These are phyloP conservation scores for Boeremia lycopersici DNA, from an alignment of 2,329 filamentous ascomycete species.

Conservation along the genomic window DNA sequence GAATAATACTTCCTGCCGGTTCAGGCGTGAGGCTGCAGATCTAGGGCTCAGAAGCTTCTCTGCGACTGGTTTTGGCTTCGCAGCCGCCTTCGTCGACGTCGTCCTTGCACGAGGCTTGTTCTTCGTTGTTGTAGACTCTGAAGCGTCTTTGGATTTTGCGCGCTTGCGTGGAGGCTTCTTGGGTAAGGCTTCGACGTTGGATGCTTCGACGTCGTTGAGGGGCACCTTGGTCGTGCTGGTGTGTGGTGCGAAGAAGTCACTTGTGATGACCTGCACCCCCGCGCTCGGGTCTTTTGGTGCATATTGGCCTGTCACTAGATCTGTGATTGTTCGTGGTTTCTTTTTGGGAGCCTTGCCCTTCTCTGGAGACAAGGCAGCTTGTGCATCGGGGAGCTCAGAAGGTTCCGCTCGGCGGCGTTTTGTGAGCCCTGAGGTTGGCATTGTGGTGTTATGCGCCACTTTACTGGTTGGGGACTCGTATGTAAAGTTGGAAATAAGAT, in stretches of 20 bases:
- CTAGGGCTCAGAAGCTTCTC: slow-evolving; percentile 48
- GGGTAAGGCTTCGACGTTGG: slow-evolving; percentile 8
- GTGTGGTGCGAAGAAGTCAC: slow-evolving; percentile 34
- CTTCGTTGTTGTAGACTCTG: slow-evolving; percentile 26
- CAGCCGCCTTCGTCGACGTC: slow-evolving; percentile 29
- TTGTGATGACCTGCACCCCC: slow-evolving; percentile 15
- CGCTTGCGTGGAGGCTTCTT: slow-evolving; percentile 33
- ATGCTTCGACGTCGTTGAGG: slow-evolving; percentile 29
- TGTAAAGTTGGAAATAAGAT: slow-evolving; percentile 37
- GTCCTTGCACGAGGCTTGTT: slow-evolving; percentile 34
- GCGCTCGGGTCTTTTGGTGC: slow-evolving; percentile 15
- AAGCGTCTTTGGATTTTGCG: slow-evolving; percentile 23
- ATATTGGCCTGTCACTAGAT: slow-evolving; percentile 46
- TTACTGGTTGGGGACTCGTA: slow-evolving; percentile 28
- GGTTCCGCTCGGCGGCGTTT: slow-evolving; percentile 43
- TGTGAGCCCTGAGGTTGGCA: slow-evolving; percentile 14
- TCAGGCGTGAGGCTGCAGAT: slow-evolving; percentile 34
- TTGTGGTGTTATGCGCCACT: neutral
- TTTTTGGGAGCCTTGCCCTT: slow-evolving; percentile 47
- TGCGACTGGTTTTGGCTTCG: slow-evolving; percentile 35
- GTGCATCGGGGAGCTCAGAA: slow-evolving; percentile 35
- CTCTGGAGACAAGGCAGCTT: slow-evolving; percentile 32
- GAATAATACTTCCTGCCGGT: slow-evolving; percentile 46
- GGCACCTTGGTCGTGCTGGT: slow-evolving; percentile 29
- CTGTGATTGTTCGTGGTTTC: slow-evolving; percentile 49